A percentile compares a stretch with the other conserved stretches of the same genome.
Evolutionary conservation across 139 green algal species (phyloP).

Genomic region (Desmodesmus armatus): DNA sequence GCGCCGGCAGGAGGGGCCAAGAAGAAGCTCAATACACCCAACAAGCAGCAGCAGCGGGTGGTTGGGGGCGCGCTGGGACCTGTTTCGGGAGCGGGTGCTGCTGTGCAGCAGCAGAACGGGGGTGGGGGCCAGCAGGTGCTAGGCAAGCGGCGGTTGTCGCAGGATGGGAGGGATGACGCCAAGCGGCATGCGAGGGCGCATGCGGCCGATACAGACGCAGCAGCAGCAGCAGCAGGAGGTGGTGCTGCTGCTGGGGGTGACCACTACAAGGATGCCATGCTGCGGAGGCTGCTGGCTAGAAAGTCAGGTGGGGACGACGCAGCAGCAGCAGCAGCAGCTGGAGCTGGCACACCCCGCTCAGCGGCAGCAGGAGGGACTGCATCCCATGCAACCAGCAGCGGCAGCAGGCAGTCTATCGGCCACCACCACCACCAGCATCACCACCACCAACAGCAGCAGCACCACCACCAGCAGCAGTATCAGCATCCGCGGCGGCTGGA

Average conservation of each 20-base stretch:
- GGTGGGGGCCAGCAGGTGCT: neutral
- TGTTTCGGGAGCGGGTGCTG: neutral
- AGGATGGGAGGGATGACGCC: neutral
- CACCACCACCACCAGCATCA: no score
- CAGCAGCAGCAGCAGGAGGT: neutral
- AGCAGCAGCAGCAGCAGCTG: slow-evolving; percentile 5
- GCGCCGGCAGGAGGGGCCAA: neutral
- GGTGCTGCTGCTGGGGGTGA: slow-evolving; percentile 1
- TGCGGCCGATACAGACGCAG: neutral
- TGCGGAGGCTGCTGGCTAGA: slow-evolving; percentile 40
- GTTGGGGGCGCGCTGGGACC: neutral
- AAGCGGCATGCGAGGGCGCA: neutral
- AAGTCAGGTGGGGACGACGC: neutral
- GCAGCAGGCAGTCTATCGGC: neutral
- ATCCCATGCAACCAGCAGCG: neutral
- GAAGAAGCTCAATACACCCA: no score
- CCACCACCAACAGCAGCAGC: no score
- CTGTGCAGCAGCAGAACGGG: neutral
- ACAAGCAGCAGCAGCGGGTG: slow-evolving; percentile 6
- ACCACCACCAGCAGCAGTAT: no score
- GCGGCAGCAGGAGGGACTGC: neutral
- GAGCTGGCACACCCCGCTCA: no score
- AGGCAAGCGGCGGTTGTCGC: slow-evolving; percentile 28
- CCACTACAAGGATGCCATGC: slow-evolving; percentile 34
- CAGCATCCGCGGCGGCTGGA: neutral